These are phyloP conservation scores for Xylariales sp. DNA, from an alignment of 2,329 filamentous ascomycete genomes.

Conservation along the genomic window DNA sequence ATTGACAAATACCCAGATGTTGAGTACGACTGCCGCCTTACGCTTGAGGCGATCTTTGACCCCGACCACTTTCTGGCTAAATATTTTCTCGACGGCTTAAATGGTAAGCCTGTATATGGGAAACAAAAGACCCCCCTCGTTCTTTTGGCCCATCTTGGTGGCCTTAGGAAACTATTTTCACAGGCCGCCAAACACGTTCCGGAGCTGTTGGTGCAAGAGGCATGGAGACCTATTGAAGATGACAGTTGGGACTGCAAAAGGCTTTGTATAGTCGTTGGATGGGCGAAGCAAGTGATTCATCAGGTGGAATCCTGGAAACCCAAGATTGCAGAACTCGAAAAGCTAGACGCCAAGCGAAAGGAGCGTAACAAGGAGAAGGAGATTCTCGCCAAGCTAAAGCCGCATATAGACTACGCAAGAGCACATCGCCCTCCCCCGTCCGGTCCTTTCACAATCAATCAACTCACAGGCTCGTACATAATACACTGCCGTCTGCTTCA, in stretches of 20 bases:
- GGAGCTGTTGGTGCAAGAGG: conserved; percentile 5
- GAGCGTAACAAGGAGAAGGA: conserved; percentile 22
- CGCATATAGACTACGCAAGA: conserved; percentile 30
- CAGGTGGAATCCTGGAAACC: conserved; percentile 14
- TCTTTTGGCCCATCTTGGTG: not conserved
- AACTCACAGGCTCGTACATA: conserved; percentile 30
- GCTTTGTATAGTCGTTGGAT: conserved; percentile 23
- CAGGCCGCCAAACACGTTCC: conserved; percentile 12
- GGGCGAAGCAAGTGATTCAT: conserved; percentile 15
- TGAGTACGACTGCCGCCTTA: conserved; percentile 10
- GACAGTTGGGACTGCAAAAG: not conserved
- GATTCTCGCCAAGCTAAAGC: conserved; percentile 25
- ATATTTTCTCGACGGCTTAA: conserved; percentile 30
- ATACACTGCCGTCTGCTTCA: conserved; percentile 25
- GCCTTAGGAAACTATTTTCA: conserved; percentile 6
- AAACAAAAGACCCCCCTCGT: conserved; percentile 17
- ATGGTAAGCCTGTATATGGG: conserved; percentile 6
- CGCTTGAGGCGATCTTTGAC: conserved; percentile 27
- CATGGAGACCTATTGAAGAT: not conserved
- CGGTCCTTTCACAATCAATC: conserved; percentile 1
- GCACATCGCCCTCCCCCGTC: conserved; percentile 8
- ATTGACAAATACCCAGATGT: conserved; percentile 18
- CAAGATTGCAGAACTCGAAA: conserved; percentile 7
- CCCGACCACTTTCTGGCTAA: conserved; percentile 28
- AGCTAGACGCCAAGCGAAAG: not conserved